Conservation (phyloP, 768 basidiomycete species). For the Pulveroboletus sp. region DNA sequence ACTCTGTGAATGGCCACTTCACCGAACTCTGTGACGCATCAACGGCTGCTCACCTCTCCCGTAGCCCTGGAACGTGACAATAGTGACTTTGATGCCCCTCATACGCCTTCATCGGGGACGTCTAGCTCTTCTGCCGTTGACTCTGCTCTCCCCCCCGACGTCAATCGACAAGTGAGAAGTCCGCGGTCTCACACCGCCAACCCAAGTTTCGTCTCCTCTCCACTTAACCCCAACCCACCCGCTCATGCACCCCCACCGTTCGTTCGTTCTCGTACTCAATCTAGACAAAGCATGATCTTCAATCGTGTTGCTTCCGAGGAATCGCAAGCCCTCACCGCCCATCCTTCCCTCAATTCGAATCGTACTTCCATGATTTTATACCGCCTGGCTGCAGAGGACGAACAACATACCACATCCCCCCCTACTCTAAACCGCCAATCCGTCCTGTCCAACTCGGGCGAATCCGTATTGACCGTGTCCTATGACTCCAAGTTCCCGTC, state of each 20-base stretch:
- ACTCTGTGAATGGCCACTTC: conserved; percentile 31
- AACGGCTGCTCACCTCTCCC: conserved; percentile 33
- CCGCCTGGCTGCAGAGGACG: conserved; percentile 42
- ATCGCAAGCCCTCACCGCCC: conserved; percentile 37
- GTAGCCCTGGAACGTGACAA: conserved; percentile 5
- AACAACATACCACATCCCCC: conserved; percentile 30
- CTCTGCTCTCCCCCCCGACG: conserved; percentile 27
- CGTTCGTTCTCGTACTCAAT: conserved; percentile 35
- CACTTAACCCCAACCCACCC: conserved; percentile 43
- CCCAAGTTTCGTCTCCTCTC: conserved; percentile 44
- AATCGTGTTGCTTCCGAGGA: conserved; percentile 43
- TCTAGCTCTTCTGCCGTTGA: conserved; percentile 27
- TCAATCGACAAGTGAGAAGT: conserved; percentile 3
- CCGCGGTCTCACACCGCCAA: conserved; percentile 25
- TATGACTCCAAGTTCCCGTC: conserved; percentile 65
- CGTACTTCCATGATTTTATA: conserved; percentile 67
- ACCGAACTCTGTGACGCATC: conserved; percentile 49
- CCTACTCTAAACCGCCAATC: conserved; percentile 38
- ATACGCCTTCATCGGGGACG: conserved; percentile 11
- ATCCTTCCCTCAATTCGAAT: conserved; percentile 16
- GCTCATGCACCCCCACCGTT: conserved; percentile 11
- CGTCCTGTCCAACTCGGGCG: conserved; percentile 47
- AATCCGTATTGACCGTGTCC: conserved; percentile 45
- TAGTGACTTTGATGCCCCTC: conserved; percentile 5
- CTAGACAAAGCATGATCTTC: conserved; percentile 38